Conservation (phyloP, 345 rosid species). For the Melaleuca alternifolia region DNA sequence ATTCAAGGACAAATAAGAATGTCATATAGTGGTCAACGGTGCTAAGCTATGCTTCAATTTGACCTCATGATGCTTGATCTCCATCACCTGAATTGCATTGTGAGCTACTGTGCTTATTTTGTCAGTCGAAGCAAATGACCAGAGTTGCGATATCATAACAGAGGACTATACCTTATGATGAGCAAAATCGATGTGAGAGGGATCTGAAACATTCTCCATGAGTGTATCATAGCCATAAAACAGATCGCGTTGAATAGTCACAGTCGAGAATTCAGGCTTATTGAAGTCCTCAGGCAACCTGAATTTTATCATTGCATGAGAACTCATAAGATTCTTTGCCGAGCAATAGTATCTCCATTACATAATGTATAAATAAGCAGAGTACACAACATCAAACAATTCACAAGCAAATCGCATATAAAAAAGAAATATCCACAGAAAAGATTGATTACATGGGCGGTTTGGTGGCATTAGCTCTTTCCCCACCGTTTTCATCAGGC, state of each 20-base stretch:
- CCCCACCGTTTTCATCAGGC: slow-evolving; percentile 91
- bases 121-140: neutral
- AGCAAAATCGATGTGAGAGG: slow-evolving; percentile 93
- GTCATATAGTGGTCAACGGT: neutral
- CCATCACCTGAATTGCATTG: neutral
- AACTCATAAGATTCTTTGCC: neutral
- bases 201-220: slow-evolving; percentile 99
- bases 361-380: neutral
- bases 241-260: slow-evolving; percentile 87
- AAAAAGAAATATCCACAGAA: neutral
- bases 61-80: neutral
- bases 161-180: slow-evolving; percentile 71
- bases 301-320: neutral
- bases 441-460: slow-evolving; percentile 47
- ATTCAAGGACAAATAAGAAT: neutral
- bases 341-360: neutral
- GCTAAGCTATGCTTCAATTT: neutral
- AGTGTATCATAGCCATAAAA: slow-evolving; percentile 92
- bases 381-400: neutral
- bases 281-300: slow-evolving; percentile 92
- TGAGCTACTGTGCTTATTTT: neutral
- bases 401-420: neutral
- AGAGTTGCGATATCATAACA: neutral
- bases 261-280: slow-evolving; percentile 77
- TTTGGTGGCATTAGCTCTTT: slow-evolving; percentile 64